Evolutionary conservation across 2,329 filamentous ascomycete genomes (phyloP), one percentile per base, ranked within the genome.

Genomic region (Rhynchosporium secalis): DNA sequence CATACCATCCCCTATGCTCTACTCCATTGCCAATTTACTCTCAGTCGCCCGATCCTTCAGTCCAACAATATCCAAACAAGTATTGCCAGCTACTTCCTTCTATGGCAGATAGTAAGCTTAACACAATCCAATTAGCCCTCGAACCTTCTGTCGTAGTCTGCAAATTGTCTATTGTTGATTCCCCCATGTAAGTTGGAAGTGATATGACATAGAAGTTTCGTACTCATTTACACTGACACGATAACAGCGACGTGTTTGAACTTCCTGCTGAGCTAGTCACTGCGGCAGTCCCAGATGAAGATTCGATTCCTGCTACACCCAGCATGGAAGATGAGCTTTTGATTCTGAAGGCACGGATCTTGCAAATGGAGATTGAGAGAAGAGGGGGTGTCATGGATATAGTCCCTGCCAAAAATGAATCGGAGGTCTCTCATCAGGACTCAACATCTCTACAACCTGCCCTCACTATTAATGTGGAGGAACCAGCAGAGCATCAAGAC

Each of bases 321-420:
- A 66, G 64, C 4, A 62, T 70, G 62, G 69, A 71, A 57, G 62
- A 70, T 33, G 67, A 72, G 49, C 68, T 72, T n/a, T 54, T 64
- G 9, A 58, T 69, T 10, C 57, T 72, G 20, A 72, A 70, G 55
- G 69, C 68, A 12, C 62, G 56, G 54, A 58, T 72, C 9, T 51
- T 72, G 10, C 65, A 68, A 40, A 66, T 71, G 64, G 70, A 72
- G 63, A 62, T 72, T 9, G 70, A 69, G 60, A 72, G 68, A 41
- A 62, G 69, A 12, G 63, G 57, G 58, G 60, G 58, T n/a, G 52
- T 46, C 13, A 31, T 48, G 0, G 58, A 41, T 20, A 28, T 28
- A 47, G 40, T 40, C 6, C 36, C 54, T 8, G n/a, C 59, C 29
- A 55, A 41, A 8, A 26, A 47, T 15, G 29, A 31, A 15, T 3